A percentile compares a stretch with the other conserved stretches of the same genome.
These are phyloP conservation scores for Taphrina pruni DNA, from an alignment of 1,139 yeast genomes.

Conservation along the genomic window DNA sequence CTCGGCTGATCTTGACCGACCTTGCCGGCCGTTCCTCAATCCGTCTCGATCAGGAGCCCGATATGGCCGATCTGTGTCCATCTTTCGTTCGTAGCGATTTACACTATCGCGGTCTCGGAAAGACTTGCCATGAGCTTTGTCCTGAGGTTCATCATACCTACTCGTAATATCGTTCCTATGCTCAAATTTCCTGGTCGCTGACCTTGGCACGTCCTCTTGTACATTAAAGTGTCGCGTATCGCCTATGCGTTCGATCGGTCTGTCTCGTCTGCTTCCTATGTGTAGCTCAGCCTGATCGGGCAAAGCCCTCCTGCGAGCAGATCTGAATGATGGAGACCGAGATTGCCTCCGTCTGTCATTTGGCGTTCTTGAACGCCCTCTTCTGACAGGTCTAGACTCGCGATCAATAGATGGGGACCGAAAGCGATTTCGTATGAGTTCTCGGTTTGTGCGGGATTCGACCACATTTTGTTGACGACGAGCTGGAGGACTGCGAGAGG, in stretches of 20 bases:
- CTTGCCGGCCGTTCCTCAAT: not conserved
- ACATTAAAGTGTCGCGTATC: not conserved
- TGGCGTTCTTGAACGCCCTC: conserved; percentile 1
- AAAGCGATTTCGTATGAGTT: not conserved
- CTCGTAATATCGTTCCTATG: not conserved
- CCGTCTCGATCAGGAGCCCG: too few relatives aligned
- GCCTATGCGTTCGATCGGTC: not conserved
- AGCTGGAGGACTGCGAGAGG: too few relatives aligned
- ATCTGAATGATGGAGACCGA: not conserved
- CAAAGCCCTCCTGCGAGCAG: conserved; percentile 2
- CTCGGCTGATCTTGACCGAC: not conserved
- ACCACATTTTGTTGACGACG: not conserved
- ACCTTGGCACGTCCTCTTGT: not conserved
- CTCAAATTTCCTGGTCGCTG: not conserved
- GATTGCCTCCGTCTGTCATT: too few relatives aligned
- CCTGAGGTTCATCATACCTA: not conserved
- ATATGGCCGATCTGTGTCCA: too few relatives aligned
- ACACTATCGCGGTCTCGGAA: not conserved
- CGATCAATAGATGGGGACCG: conserved; percentile 6
- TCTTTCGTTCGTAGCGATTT: not conserved
- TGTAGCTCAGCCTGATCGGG: conserved; percentile 8
- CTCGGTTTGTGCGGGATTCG: not conserved
- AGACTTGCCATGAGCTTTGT: not conserved
- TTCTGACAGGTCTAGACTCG: not conserved
- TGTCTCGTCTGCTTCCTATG: not conserved